Evolutionary conservation across 352 stramenopile genomes (phyloP), one percentile per base, ranked within the genome.

Genomic region (Phytophthora niederhauseri): DNA sequence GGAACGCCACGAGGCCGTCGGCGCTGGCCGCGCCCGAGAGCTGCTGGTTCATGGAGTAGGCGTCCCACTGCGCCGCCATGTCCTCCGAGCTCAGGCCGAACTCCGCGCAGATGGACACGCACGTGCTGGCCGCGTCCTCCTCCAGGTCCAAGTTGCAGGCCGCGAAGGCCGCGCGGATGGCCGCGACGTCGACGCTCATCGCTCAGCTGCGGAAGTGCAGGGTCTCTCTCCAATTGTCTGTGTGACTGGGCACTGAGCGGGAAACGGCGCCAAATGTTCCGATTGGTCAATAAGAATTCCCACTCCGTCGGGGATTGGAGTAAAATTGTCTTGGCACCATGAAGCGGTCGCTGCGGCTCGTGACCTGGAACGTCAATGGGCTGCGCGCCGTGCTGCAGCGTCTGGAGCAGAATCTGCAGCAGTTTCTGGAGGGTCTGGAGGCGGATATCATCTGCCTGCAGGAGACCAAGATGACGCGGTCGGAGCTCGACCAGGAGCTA

Each of bases 321-420:
- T 2, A 67, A 67, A 71, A 31, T 9, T 6, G 38, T 3, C 19
- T 50, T 19, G 17, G 15, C 20, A 76, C 52, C 20, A 67, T 70
- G 57, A 50, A 64, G 43, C 70, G 64, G n/a, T 31, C 49, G 41
- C 54, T 91, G 38, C 80, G 77, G 53, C 63, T 94, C 61, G 51
- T 93, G 73, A 92, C 85, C n/a, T 96, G 89, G 89, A 96, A 96
- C 70, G 76, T 96, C 58, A 96, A 96, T 71, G 89, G 89, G 20
- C 75, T 96, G 70, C 85, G 87, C 59, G 86, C 89, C 3, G 81
- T 92, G 46, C 71, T 96, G 55, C 81, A 89, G 65, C 81, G 86
- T 11, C 68, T 86, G 20, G 77, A 81, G 46, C 76, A 80, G 57
- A 85, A 49, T 54, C 52, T 92, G 8, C 60, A 62, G 45, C 61